Evolutionary conservation across 2,329 filamentous ascomycete species (phyloP), one percentile per base, ranked within the genome.

Genomic region (Colletotrichum siamense): DNA sequence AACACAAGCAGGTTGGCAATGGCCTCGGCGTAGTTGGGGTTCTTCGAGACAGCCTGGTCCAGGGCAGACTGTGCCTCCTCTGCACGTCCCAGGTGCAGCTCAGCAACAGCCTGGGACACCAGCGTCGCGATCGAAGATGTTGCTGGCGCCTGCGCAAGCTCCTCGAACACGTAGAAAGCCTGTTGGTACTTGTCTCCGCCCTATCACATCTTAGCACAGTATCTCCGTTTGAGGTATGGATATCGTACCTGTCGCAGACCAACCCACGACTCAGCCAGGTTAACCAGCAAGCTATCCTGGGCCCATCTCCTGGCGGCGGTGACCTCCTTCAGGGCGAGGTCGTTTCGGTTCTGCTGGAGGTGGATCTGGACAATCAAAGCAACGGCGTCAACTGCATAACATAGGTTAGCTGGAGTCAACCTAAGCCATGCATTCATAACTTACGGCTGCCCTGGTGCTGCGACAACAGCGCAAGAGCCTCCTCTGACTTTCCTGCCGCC

Each of bases 101-200:
- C 96, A 28, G 95, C 94, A 30, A 99, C 92, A 30, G 96, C 96
- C 87, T 99, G 97, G 24, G 95, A 94, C 77, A 98, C 92, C 71
- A 98, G 91, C 22, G 92, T 94, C 79, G 93, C 90, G 69, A 93
- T 90, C 18, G 95, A 95, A 65, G 95, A 93, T 22, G 95, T 96
- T 36, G 95, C 93, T 4, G 96, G 94, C 32, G 95, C 94, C 83
- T 98, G 95, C 6, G 97, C 96, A 65, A 99, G 92, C 86, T 99
- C 97, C 86, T 99, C 96, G 82, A 95, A 99, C 77, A 99, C 96
- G 89, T 99, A 99, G 86, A 98, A 99, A 22, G 96, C 94, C 82
- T 97, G 95, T 83, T 99, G 97, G 86, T 99, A 99, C 84, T 95
- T 97, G 80, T 98, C 96, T 79, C 96, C 96, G 82, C 96, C 96